Percentiles rank a stretch among this genome's conserved stretches.
phyloP scores from a whole-genome alignment of 805 yeast genomes.

The Lipomyces starkeyi region DNA sequence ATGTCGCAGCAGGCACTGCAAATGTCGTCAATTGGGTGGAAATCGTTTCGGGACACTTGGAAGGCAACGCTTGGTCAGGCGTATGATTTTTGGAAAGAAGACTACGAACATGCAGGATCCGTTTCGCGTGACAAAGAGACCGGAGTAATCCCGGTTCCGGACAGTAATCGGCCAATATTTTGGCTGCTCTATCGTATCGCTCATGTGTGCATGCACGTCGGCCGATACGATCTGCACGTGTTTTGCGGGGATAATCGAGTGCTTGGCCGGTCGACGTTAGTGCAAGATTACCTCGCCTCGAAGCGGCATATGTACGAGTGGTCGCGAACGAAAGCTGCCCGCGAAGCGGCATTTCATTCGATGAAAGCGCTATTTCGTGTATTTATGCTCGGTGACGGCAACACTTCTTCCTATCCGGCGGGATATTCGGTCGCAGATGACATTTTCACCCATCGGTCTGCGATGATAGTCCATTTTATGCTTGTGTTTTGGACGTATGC shows the following conservation, averaged over 20 bases:
- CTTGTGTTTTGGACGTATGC: slow-evolving; percentile 47
- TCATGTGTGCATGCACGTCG: slow-evolving; percentile 56
- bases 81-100: slow-evolving; percentile 67
- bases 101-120: slow-evolving; percentile 16
- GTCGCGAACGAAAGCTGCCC: slow-evolving; percentile 53
- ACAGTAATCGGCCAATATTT: slow-evolving; percentile 17
- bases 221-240: slow-evolving; percentile 78
- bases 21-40: slow-evolving; percentile 55
- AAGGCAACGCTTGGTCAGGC: slow-evolving; percentile 71
- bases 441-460: slow-evolving; percentile 42
- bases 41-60: slow-evolving; percentile 59
- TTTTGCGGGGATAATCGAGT: slow-evolving; percentile 83
- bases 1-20: slow-evolving; percentile 75
- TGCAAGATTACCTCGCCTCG: slow-evolving; percentile 56
- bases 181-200: slow-evolving; percentile 17
- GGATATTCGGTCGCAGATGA: slow-evolving; percentile 40
- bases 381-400: slow-evolving; percentile 25
- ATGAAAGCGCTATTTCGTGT: slow-evolving; percentile 43
- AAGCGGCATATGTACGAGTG: slow-evolving; percentile 58
- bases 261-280: slow-evolving; percentile 67
- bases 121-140: neutral
- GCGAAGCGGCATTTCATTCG: slow-evolving; percentile 60
- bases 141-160: neutral
- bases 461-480: slow-evolving; percentile 42
- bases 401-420: slow-evolving; percentile 15